phyloP scores from a whole-genome alignment of 164 flowering plant genomes.

The Tetrastigma voinierianum region DNA sequence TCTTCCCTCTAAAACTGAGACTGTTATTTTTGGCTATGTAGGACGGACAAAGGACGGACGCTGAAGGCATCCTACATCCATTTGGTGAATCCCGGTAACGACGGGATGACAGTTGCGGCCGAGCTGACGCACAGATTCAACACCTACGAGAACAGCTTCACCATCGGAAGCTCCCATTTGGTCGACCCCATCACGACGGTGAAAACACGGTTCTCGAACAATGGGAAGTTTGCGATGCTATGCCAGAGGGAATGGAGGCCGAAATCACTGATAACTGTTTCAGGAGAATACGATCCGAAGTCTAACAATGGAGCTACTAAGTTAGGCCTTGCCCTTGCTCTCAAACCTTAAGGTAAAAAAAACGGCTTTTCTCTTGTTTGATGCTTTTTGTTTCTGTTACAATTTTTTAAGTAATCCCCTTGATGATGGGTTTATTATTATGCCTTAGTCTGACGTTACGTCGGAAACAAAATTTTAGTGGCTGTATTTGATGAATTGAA shows the following conservation, averaged over 20 bases:
- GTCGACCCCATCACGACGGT: conserved; percentile 50
- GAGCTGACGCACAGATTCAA: conserved; percentile 69
- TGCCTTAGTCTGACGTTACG: neutral
- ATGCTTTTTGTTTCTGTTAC: neutral
- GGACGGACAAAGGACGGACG: conserved; percentile 67
- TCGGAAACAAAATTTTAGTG: neutral
- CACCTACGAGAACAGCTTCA: conserved; percentile 50
- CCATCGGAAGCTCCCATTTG: conserved; percentile 55
- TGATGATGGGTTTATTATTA: conserved; percentile 6
- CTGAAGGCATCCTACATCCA: conserved; percentile 72
- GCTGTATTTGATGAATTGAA: neutral
- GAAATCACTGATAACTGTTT: conserved; percentile 60
- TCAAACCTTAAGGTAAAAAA: conserved; percentile 63
- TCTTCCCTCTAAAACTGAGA: neutral
- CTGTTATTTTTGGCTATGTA: conserved; percentile 19
- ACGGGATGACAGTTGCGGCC: conserved; percentile 56
- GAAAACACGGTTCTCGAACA: conserved; percentile 49
- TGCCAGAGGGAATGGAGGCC: conserved; percentile 79
- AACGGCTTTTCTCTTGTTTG: neutral
- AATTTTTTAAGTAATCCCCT: conserved; percentile 17
- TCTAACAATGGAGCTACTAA: conserved; percentile 32
- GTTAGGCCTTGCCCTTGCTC: conserved; percentile 67
- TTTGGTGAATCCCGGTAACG: conserved; percentile 35
- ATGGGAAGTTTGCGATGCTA: conserved; percentile 45
- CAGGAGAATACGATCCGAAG: conserved; percentile 60